Percentiles rank a stretch among this genome's conserved stretches.
phyloP scores from a whole-genome alignment of 2,329 filamentous ascomycete genomes.

The Calonectria pteridis region DNA sequence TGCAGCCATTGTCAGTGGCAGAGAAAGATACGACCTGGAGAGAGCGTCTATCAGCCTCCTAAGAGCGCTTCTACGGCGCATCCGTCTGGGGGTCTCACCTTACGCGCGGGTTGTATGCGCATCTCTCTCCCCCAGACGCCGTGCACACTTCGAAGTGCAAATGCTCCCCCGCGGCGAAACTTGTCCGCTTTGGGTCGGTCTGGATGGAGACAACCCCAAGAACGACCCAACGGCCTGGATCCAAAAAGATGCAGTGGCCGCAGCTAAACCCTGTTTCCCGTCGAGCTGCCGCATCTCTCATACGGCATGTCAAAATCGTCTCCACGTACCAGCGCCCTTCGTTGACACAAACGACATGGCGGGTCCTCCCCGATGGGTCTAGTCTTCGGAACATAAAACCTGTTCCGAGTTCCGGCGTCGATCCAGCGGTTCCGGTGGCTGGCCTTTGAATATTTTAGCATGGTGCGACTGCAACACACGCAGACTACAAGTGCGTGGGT shows the following conservation, averaged over 20 bases:
- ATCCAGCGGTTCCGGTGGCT: not conserved
- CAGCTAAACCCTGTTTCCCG: not conserved
- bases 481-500: not conserved
- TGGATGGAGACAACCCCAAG: not conserved
- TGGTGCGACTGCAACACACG: not conserved
- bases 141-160: not conserved
- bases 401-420: not conserved
- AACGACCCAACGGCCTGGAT: not conserved
- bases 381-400: not conserved
- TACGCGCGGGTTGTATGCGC: not conserved
- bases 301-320: slow-evolving; percentile 23
- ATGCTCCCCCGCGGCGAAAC: not conserved
- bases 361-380: not conserved
- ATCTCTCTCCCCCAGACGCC: not conserved
- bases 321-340: slow-evolving; percentile 2
- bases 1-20: not conserved
- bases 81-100: not conserved
- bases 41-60: not conserved
- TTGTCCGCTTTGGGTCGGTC: not conserved
- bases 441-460: not conserved
- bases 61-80: not conserved
- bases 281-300: not conserved
- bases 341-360: slow-evolving; percentile 3
- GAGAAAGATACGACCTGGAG: not conserved
- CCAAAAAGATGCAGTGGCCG: not conserved